phyloP scores from a whole-genome alignment of 306 rosid genomes.

The Vigna hirtella region DNA sequence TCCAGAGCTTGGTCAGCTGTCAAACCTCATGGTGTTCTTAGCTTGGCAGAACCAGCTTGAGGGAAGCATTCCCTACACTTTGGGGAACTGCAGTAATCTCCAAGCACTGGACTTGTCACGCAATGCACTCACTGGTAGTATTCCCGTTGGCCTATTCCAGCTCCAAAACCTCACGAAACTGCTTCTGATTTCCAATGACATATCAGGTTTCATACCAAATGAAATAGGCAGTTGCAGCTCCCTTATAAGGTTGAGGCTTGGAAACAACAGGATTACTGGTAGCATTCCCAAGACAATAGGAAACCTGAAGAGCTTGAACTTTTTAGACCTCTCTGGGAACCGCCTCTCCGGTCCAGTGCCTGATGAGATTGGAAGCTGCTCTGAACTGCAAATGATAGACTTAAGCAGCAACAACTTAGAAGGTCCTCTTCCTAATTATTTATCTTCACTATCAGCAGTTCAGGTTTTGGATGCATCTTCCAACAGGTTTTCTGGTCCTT shows the following conservation, averaged over 20 bases:
- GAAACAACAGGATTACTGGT: constrained; percentile 75
- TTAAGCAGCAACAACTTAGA: constrained; percentile 69
- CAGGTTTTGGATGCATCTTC: constrained; percentile 84
- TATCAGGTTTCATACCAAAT: constrained; percentile 78
- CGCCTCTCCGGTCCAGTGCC: constrained; percentile 78
- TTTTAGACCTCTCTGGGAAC: constrained; percentile 81
- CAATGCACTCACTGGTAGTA: constrained; percentile 74
- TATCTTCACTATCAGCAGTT: constrained; percentile 72
- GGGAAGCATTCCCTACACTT: constrained; percentile 83
- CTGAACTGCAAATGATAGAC: constrained; percentile 85
- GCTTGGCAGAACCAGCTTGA: constrained; percentile 96
- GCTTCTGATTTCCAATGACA: constrained; percentile 83
- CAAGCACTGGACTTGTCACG: constrained; percentile 85
- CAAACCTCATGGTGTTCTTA: constrained; percentile 70
- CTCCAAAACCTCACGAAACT: constrained; percentile 87
- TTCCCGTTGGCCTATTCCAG: constrained; percentile 78
- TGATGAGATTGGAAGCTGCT: constrained; percentile 79
- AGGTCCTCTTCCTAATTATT: constrained; percentile 67
- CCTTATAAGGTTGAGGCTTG: constrained; percentile 81
- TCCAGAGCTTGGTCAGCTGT: constrained; percentile 68
- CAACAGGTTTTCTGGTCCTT: constrained; percentile 66
- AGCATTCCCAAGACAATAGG: constrained; percentile 77
- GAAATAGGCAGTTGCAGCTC: constrained; percentile 84
- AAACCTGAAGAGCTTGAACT: constrained; percentile 65
- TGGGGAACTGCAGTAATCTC: constrained; percentile 68